These are phyloP conservation scores for Blastomyces emzantsi DNA, from an alignment of 2,329 filamentous ascomycete species.

Conservation along the genomic window DNA sequence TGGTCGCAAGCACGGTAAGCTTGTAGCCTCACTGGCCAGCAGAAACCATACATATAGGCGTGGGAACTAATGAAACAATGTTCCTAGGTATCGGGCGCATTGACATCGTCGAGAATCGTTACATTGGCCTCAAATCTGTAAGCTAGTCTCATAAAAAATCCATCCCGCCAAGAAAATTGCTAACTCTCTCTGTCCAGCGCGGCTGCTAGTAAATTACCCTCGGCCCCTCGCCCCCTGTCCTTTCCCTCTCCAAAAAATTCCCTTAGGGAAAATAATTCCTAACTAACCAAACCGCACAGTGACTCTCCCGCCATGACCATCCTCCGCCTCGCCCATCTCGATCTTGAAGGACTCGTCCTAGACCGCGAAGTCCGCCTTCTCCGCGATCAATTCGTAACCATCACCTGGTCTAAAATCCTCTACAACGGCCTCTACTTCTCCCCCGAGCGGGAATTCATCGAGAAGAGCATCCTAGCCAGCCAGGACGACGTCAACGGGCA, in stretches of 20 bases:
- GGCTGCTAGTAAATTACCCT: constrained; percentile 14
- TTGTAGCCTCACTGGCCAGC: not conserved
- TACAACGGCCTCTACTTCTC: constrained; percentile 58
- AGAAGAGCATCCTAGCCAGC: constrained; percentile 51
- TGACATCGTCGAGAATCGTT: constrained; percentile 68
- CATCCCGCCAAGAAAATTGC: constrained; percentile 49
- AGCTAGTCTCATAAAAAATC: constrained; percentile 4
- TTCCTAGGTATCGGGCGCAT: constrained; percentile 57
- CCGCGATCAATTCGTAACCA: constrained; percentile 57
- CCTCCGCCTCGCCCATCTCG: constrained; percentile 51
- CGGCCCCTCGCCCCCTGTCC: not conserved
- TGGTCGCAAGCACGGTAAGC: constrained; percentile 16
- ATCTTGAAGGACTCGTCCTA: constrained; percentile 56
- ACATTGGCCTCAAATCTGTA: constrained; percentile 56
- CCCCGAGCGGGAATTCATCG: constrained; percentile 56
- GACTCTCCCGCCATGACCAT: constrained; percentile 48
- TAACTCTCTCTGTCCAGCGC: constrained; percentile 24
- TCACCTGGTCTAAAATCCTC: constrained; percentile 45
- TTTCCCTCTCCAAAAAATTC: not conserved
- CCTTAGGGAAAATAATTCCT: not conserved
- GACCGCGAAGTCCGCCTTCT: constrained; percentile 56
- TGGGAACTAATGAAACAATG: not conserved
- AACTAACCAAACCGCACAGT: constrained; percentile 7
- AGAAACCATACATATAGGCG: not conserved
- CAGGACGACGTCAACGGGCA: constrained; percentile 51